Evolutionary conservation across 2,329 filamentous ascomycete genomes (phyloP), one percentile per base, ranked within the genome.

Genomic region (Clarireedia paspali): DNA sequence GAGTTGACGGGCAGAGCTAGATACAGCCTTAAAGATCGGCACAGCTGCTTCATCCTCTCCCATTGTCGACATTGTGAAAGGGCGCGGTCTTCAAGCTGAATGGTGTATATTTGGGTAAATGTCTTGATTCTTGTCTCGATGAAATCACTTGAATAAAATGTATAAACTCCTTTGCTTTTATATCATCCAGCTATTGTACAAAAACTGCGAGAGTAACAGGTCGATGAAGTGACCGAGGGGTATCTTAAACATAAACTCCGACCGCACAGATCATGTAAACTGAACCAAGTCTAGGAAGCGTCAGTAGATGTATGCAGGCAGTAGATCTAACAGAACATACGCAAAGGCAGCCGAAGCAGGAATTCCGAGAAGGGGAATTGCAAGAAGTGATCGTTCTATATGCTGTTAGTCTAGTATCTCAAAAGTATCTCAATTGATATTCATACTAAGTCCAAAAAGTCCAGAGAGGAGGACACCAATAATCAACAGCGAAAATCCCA

Each of bases 211-310:
- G 58, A 55, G 59, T 64, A 60, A 61, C 62, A 62, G 58, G 62
- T 47, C 60, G 40, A 47, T 36, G 30, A 24, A 59, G 38, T 54
- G 26, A 57, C 60, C 55, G 54, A 57, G 54, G 55, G 53, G 53
- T 58, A 50, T 57, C 50, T 59, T 70, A 99, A 72, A 99, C 90
- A 84, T 99, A 97, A 70, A 99, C 94, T 71, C 94, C 94, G 71
- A 94, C 94, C 59, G 91, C 94, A 75, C 94, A 99, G 75, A 99
- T 97, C 87, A 96, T 96, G 75, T 94, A 96, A 47, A 99, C 91
- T 50, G 92, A 87, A 66, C 94, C 94, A 72, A 96, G 88, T 50
- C 92, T 96, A 12, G 26, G 65, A 27, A 24, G 14, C 42, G 14
- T 67, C 38, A 66, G 60, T 51, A 34, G 14, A 2, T 14, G 50